Conservation (phyloP, 495 filamentous ascomycete genomes). For the Penicillium ucsense region DNA sequence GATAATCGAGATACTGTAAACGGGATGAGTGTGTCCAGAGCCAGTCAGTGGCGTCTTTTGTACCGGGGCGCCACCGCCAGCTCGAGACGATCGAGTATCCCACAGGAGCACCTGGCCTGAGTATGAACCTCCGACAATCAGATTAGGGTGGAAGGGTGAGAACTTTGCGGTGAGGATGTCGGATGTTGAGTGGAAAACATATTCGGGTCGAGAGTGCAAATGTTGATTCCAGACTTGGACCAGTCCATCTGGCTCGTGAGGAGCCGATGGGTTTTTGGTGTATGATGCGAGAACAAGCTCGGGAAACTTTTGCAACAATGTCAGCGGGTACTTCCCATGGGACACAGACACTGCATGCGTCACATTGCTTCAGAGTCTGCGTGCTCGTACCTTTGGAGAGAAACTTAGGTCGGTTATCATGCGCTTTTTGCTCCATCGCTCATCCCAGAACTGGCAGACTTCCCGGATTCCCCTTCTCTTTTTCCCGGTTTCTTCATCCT, state of each 20-base stretch:
- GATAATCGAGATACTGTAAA: constrained; percentile 90
- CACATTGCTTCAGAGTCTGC: not conserved
- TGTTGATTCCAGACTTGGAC: constrained; percentile 97
- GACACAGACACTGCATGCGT: not conserved
- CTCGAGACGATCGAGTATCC: constrained; percentile 67
- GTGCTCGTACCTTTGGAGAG: constrained; percentile 63
- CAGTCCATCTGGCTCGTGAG: constrained; percentile 89
- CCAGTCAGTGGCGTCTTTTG: constrained; percentile 94
- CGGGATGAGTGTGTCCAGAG: constrained; percentile 84
- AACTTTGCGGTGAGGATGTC: constrained; percentile 94
- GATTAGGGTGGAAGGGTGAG: constrained; percentile 91
- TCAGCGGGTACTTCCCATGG: not conserved
- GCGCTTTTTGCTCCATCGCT: constrained; percentile 91
- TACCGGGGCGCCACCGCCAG: constrained; percentile 71
- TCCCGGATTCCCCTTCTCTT: constrained; percentile 76
- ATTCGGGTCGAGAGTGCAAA: constrained; percentile 86
- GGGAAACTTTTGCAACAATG: constrained; percentile 54
- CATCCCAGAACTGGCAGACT: constrained; percentile 85
- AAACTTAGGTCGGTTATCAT: constrained; percentile 92
- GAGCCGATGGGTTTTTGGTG: constrained; percentile 90
- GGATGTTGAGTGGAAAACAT: constrained; percentile 90
- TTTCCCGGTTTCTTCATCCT: constrained; percentile 76
- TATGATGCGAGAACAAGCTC: constrained; percentile 90
- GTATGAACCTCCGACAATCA: constrained; percentile 92
- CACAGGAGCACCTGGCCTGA: constrained; percentile 96